Evolutionary conservation across 495 filamentous ascomycete species (phyloP).

Genomic region (Parathielavia appendiculata): DNA sequence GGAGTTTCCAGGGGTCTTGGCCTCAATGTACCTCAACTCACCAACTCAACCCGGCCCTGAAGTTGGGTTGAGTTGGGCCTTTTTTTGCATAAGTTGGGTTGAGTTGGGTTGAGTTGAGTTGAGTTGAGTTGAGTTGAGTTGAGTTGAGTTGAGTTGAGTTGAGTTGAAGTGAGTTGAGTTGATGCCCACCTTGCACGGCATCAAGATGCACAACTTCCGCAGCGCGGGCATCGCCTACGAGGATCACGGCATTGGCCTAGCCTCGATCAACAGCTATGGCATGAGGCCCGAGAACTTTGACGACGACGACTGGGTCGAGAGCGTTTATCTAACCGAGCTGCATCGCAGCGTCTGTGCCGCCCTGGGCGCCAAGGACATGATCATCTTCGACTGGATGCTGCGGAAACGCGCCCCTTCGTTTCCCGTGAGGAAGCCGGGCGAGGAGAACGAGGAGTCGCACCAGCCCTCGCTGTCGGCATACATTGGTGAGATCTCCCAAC

Average conservation of each 20-base stretch:
- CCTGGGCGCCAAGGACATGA: neutral
- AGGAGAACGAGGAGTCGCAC: neutral
- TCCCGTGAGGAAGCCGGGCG: neutral
- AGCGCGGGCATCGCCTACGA: neutral
- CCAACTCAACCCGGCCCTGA: too few relatives aligned
- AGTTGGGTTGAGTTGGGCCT: too few relatives aligned
- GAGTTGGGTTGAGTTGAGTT: too few relatives aligned
- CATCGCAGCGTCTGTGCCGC: neutral
- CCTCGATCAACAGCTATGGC: neutral
- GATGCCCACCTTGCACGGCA: too few relatives aligned
- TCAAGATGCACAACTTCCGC: neutral
- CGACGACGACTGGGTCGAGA: conserved; percentile 1
- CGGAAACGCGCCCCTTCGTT: neutral
- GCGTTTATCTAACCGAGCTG: neutral
- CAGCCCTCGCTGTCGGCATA: neutral
- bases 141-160: too few relatives aligned
- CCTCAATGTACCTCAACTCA: too few relatives aligned
- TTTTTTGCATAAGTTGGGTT: too few relatives aligned
- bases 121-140: too few relatives aligned
- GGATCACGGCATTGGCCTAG: neutral
- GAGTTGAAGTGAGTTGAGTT: too few relatives aligned
- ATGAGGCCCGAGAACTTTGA: conserved; percentile 1
- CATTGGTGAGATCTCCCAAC: neutral
- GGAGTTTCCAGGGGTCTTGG: too few relatives aligned
- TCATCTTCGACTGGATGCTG: neutral